Conservation (phyloP, 306 rosid species). For the Fagus sylvatica region DNA sequence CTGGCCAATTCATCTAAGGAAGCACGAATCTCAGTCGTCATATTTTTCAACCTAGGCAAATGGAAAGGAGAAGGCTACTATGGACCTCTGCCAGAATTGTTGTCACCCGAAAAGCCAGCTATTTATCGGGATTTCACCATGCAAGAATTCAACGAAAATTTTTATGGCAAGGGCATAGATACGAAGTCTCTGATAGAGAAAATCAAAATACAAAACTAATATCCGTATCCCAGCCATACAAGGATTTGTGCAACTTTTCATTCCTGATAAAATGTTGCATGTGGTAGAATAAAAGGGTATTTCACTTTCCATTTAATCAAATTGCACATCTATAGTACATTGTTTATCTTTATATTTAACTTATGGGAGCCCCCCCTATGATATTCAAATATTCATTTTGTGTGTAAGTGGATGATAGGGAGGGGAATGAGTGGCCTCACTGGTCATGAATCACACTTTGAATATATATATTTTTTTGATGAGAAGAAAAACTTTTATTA, state of each 20-base stretch:
- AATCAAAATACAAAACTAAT: slow-evolving; percentile 16
- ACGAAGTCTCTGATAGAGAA: slow-evolving; percentile 29
- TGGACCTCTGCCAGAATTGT: slow-evolving; percentile 40
- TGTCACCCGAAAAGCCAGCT: slow-evolving; percentile 25
- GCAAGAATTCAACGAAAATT: slow-evolving; percentile 17
- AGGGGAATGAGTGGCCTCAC: no score
- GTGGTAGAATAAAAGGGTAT: neutral
- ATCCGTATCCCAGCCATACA: neutral
- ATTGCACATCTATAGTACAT: no score
- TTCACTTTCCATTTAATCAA: no score
- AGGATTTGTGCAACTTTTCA: no score
- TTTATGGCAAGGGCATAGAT: slow-evolving; percentile 31
- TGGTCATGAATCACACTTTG: no score
- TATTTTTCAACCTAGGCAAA: slow-evolving; percentile 24
- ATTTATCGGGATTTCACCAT: slow-evolving; percentile 25
- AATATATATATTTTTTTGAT: no score
- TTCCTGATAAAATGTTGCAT: neutral
- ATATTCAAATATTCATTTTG: no score
- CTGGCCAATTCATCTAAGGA: slow-evolving; percentile 31
- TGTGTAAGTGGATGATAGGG: no score
- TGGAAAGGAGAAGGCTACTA: slow-evolving; percentile 22
- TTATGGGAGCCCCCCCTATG: no score
- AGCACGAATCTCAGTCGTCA: slow-evolving; percentile 29
- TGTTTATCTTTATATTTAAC: no score
- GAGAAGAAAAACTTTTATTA: no score